Conservation (phyloP, 2,329 filamentous ascomycete species). For the Didymosphaeria variabile region DNA sequence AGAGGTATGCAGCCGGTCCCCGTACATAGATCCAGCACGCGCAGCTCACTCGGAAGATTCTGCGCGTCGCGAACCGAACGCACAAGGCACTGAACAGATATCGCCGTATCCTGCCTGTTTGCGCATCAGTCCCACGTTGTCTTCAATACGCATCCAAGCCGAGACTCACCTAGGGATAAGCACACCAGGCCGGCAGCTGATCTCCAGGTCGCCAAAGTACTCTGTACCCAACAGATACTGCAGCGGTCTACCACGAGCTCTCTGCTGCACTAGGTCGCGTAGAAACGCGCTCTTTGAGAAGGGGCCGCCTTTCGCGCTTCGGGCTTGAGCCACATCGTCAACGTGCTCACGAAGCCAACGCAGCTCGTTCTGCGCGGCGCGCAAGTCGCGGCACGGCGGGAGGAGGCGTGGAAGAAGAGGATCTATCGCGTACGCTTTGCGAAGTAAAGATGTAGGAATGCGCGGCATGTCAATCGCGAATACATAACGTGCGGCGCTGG, state of each 20-base stretch:
- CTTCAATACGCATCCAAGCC: neutral
- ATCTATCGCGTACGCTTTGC: slow-evolving; percentile 63
- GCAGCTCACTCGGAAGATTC: slow-evolving; percentile 53
- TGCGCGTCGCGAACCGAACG: slow-evolving; percentile 34
- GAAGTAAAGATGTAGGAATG: slow-evolving; percentile 66
- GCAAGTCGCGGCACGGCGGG: slow-evolving; percentile 68
- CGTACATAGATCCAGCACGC: slow-evolving; percentile 85
- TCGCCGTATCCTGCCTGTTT: slow-evolving; percentile 58
- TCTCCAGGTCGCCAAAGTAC: slow-evolving; percentile 84
- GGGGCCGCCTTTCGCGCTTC: slow-evolving; percentile 28
- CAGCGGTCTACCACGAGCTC: slow-evolving; percentile 74
- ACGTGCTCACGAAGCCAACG: slow-evolving; percentile 75
- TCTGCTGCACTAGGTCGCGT: slow-evolving; percentile 39
- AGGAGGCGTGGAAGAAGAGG: slow-evolving; percentile 69
- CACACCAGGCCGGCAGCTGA: slow-evolving; percentile 78
- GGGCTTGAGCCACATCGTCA: slow-evolving; percentile 33
- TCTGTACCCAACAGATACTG: slow-evolving; percentile 91
- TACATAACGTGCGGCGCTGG: slow-evolving; percentile 9
- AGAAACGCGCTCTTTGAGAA: slow-evolving; percentile 33
- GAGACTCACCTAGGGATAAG: slow-evolving; percentile 78
- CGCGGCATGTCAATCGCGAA: slow-evolving; percentile 60
- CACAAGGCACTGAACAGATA: slow-evolving; percentile 46
- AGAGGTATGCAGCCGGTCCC: slow-evolving; percentile 92
- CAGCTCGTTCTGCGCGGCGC: slow-evolving; percentile 73
- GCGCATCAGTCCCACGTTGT: slow-evolving; percentile 20